These are phyloP conservation scores for Candida michaelii DNA, from an alignment of 805 yeast species.

Conservation along the genomic window DNA sequence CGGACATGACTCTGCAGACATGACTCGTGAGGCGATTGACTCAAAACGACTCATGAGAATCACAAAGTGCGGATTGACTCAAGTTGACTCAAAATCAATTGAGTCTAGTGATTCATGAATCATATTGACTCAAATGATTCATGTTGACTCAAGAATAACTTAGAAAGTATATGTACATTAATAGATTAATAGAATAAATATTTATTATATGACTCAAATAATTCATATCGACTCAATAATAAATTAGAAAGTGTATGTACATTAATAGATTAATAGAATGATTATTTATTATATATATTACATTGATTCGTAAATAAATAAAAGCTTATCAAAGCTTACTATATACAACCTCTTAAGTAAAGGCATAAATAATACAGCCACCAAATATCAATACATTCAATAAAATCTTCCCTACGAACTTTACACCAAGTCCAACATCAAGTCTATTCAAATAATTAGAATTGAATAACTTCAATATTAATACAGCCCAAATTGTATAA, in stretches of 20 bases:
- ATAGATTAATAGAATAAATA: constrained; percentile 5
- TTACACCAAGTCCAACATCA: background rate
- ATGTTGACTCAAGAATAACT: too few relatives aligned
- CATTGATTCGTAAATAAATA: background rate
- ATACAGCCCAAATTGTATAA: constrained; percentile 6
- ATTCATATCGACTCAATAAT: too few relatives aligned
- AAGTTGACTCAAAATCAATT: background rate
- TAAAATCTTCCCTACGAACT: constrained; percentile 9
- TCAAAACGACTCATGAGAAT: too few relatives aligned
- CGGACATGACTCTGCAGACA: too few relatives aligned
- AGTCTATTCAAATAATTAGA: constrained; percentile 19
- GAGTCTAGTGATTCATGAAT: too few relatives aligned
- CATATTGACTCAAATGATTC: too few relatives aligned
- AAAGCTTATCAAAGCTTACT: too few relatives aligned
- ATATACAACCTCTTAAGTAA: too few relatives aligned
- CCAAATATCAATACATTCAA: constrained; percentile 10
- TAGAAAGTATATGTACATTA: too few relatives aligned
- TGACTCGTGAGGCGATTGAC: too few relatives aligned
- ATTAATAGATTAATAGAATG: constrained; percentile 1
- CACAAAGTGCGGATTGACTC: background rate
- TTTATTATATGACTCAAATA: background rate
- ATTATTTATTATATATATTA: constrained; percentile 1
- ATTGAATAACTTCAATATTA: constrained; percentile 20
- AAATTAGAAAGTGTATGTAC: too few relatives aligned
- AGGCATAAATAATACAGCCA: constrained; percentile 8